Evolutionary conservation across 225 moss, liverwort and hornwort species (phyloP).

Genomic region (Takakia lepidozioides): DNA sequence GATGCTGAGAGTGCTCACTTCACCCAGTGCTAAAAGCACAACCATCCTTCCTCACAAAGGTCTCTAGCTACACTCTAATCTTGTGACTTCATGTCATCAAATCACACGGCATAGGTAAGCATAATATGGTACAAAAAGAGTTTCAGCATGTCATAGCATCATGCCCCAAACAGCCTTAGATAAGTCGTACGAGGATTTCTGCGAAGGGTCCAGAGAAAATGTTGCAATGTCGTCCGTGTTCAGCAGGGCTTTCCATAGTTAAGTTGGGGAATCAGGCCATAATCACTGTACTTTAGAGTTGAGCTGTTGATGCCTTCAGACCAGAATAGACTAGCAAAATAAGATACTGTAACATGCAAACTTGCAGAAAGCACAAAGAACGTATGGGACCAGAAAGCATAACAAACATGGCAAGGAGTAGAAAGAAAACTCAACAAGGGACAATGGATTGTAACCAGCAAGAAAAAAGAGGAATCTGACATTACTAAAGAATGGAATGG

Average conservation of each 20-base stretch:
- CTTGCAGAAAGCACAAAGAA: not conserved
- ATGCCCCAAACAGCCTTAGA: slow-evolving; percentile 52
- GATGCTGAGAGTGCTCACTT: too few species aligned
- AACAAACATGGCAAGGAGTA: not conserved
- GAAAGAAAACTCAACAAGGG: not conserved
- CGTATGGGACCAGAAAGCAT: not conserved
- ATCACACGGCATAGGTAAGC: too few species aligned
- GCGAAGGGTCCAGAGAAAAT: slow-evolving; percentile 32
- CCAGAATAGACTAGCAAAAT: too few species aligned
- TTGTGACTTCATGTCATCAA: too few species aligned
- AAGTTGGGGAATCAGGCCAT: slow-evolving; percentile 12
- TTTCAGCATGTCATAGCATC: too few species aligned
- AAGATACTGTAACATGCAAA: too few species aligned
- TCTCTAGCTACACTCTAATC: too few species aligned
- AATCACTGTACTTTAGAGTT: not conserved
- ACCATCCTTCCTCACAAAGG: too few species aligned
- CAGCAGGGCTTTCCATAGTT: slow-evolving; percentile 27
- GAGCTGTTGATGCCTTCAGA: not conserved
- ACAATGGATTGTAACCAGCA: not conserved
- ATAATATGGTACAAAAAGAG: too few species aligned
- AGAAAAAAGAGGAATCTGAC: not conserved
- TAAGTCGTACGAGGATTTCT: slow-evolving; percentile 33
- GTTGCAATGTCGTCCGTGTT: slow-evolving; percentile 35
- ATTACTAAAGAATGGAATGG: not conserved
- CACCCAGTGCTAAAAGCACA: too few species aligned